Base-by-base conservation (phyloP, 768 basidiomycete genomes). In the Trametes meyenii region DNA sequence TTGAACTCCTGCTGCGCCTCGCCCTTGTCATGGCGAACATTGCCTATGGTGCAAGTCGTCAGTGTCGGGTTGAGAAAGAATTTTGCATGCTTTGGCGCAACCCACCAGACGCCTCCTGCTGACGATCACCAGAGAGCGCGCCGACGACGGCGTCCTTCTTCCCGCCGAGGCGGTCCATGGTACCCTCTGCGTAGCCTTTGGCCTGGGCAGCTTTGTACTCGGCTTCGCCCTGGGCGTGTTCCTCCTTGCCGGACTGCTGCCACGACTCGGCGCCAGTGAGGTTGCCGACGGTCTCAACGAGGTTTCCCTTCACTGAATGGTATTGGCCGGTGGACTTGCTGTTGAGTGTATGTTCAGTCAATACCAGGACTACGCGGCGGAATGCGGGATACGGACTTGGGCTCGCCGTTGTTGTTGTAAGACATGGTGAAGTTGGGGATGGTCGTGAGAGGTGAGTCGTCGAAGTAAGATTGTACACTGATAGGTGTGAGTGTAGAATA, bases 131-230 rank as follows among this genome's bases (percentile, higher is more conserved):
- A 17, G 74, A 78, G 51, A 87, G 62, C 10, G 85, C 81, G 36
- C 85, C 85, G 39, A 84, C 74, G 35, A 86, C 71, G 51, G 81
- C 68, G 58, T 86, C 84, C 61, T 83, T 81, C 73, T 84, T 83
- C 35, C 85, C 85, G 2, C 66, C 70, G 6, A 79, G 44, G 59
- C 77, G 78, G 60, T 86, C 85, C 5, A 69, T 8, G 0, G 72
- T 70, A 21, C 85, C 85, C 53, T 85, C 78, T 3, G 70, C 77
- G 62, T 79, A 86, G n/a, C 76, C 79, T 68, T 86, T 75, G n/a
- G 77, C 76, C 60, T 80, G 78, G 4, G 81, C 80, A 17, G 77
- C 75, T 48, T 77, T 78, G 67, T 78, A 75, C 71, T 82, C 78
- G 53, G 70, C 70, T 71, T 83, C 79, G 58, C 83, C 83, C 66